These are phyloP conservation scores for Lanmaoa pseudosensibilis DNA, from an alignment of 768 basidiomycete genomes.

Conservation along the genomic window DNA sequence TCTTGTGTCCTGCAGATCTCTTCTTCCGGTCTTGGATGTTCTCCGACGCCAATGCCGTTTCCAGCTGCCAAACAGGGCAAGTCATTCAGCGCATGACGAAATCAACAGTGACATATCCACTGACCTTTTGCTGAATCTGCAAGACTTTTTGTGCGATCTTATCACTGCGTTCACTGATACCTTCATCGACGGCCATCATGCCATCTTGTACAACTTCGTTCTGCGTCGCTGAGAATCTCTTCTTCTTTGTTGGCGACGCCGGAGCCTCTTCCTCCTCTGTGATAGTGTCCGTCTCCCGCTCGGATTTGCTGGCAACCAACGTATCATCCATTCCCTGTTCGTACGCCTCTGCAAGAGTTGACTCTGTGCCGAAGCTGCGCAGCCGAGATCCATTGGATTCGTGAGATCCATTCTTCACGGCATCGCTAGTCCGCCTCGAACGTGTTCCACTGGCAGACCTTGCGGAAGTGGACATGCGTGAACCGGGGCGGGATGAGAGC, in stretches of 20 bases:
- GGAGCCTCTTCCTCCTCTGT: conserved; percentile 55
- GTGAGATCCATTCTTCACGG: conserved; percentile 40
- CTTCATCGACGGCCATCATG: conserved; percentile 85
- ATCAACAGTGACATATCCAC: conserved; percentile 15
- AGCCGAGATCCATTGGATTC: conserved; percentile 40
- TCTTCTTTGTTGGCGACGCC: conserved; percentile 53
- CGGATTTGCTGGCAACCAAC: conserved; percentile 36
- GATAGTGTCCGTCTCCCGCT: conserved; percentile 53
- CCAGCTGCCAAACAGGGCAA: conserved; percentile 54
- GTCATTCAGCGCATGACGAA: conserved; percentile 7
- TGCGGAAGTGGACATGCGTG: conserved; percentile 63
- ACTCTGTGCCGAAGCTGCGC: conserved; percentile 76
- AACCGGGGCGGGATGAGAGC: conserved; percentile 62
- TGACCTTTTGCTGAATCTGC: conserved; percentile 88
- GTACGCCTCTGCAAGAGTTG: conserved; percentile 72
- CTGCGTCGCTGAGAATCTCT: conserved; percentile 76
- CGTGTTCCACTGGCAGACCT: conserved; percentile 44
- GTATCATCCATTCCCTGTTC: conserved; percentile 45
- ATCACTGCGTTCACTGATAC: conserved; percentile 81
- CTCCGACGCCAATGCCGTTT: conserved; percentile 68
- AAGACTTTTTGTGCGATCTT: conserved; percentile 85
- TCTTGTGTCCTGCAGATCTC: conserved; percentile 26
- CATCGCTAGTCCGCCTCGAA: conserved; percentile 63
- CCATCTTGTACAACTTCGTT: conserved; percentile 67
- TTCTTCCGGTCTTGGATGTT: conserved; percentile 37